Percentiles rank a stretch among this genome's conserved stretches.
phyloP scores from a whole-genome alignment of 2,329 filamentous ascomycete genomes.

The Fusarium brachygibbosum region DNA sequence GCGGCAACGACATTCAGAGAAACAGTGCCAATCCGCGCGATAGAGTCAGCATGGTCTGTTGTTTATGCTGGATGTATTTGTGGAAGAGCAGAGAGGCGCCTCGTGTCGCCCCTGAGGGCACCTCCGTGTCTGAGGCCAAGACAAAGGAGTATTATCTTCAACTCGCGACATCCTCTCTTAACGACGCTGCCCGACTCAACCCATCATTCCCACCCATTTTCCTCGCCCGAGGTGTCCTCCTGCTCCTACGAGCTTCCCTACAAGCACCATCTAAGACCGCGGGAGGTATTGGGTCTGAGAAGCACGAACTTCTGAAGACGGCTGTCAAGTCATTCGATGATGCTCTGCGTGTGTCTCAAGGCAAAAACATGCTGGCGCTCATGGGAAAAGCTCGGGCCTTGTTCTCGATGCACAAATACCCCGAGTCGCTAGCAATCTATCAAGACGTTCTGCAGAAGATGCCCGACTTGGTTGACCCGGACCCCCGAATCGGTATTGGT shows the following conservation, averaged over 20 bases:
- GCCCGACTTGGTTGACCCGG: conserved; percentile 89
- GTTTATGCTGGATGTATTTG: conserved; percentile 91
- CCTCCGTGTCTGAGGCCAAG: conserved; percentile 77
- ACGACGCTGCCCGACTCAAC: conserved; percentile 95
- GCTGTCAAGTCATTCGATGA: conserved; percentile 96
- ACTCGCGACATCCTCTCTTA: conserved; percentile 89
- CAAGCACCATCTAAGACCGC: conserved; percentile 79
- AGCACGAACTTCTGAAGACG: conserved; percentile 83
- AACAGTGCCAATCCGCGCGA: conserved; percentile 82
- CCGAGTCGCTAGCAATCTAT: conserved; percentile 85
- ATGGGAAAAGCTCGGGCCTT: conserved; percentile 90
- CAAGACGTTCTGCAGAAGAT: conserved; percentile 89
- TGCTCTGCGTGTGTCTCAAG: conserved; percentile 84
- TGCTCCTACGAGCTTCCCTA: conserved; percentile 87
- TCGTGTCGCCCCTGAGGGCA: conserved; percentile 71
- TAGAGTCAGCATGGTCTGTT: conserved; percentile 85
- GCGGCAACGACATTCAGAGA: conserved; percentile 77
- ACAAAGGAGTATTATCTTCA: conserved; percentile 96
- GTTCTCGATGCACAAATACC: conserved; percentile 88
- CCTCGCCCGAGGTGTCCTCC: conserved; percentile 89
- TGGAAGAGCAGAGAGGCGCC: conserved; percentile 88
- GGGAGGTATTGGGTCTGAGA: conserved; percentile 77
- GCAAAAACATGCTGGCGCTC: conserved; percentile 91
- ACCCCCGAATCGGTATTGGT: conserved; percentile 95
- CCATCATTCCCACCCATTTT: conserved; percentile 92